Evolutionary conservation across 495 filamentous ascomycete species (phyloP), one percentile per base, ranked within the genome.

Genomic region (Apodospora peruviana): DNA sequence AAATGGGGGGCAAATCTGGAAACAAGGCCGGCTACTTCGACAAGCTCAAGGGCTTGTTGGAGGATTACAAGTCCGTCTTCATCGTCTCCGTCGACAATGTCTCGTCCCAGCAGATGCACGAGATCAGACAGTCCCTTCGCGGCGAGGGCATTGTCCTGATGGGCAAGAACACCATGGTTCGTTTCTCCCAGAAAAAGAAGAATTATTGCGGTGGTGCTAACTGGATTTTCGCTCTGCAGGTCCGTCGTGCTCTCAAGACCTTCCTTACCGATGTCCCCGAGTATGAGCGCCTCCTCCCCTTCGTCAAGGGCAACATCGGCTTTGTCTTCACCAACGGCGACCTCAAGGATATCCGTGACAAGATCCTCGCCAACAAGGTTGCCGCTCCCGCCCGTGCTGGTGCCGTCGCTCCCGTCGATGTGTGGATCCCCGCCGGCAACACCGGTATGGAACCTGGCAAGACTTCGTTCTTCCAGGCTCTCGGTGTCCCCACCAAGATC

Each of bases 401-500:
- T 83, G 93, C 94, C 55, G 64, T 97, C 56, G 94, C 93, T 56
- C 93, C 93, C 56, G 74, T 58, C 65, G 93, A 99, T 67, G 91
- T 85, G 57, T 97, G 77, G 77, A 74, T 98, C 52, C 93, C 93
- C 43, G 93, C 89, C 54, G 91, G 93, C 74, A 98, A 95, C 82
- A 99, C 94, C 56, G 93, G 93, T 79, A 99, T 99, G 93, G 93
- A 99, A 74, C 93, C 93, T 68, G 93, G 93, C 75, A 99, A 99
- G 86, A 99, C 93, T 61, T 96, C 93, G 61, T 99, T 99, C 90
- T 99, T 99, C 90, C 93, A 99, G 82, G 93, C 93, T 67, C 94
- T 99, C 71, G 93, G 93, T 87, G 89, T 99, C 73, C 93, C 93
- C 68, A 99, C 93, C 79, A 99, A 99, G 87, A 99, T 99, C 76